A percentile compares a stretch with the other conserved stretches of the same genome.
Conservation (phyloP, 345 rosid genomes). For the Physaria fendleri region DNA sequence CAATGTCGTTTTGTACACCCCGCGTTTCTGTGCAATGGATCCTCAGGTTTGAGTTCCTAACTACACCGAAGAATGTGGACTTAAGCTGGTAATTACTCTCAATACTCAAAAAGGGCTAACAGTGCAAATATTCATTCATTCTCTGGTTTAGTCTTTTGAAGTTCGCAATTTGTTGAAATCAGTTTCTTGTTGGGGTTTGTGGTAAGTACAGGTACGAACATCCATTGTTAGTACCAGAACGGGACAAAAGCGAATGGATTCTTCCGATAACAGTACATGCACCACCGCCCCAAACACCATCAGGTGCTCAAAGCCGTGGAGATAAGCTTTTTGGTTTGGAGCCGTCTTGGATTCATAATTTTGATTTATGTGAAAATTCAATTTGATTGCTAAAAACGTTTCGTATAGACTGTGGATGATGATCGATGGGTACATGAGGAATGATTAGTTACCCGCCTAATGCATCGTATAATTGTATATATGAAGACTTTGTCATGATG, state of each 20-base stretch:
- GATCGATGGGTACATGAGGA: too few relatives aligned
- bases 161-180: conserved; percentile 1
- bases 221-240: conserved; percentile 71
- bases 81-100: conserved; percentile 60
- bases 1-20: conserved; percentile 87
- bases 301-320: conserved; percentile 43
- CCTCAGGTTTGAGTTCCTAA: conserved; percentile 83
- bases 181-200: conserved; percentile 5
- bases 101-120: not conserved
- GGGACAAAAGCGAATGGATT: conserved; percentile 90
- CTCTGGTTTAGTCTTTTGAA: conserved; percentile 1
- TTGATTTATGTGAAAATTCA: too few relatives aligned
- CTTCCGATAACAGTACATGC: conserved; percentile 92
- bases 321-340: conserved; percentile 61
- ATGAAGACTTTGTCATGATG: too few relatives aligned
- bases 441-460: too few relatives aligned
- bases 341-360: conserved; percentile 64
- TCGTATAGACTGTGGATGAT: too few relatives aligned
- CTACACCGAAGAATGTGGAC: conserved; percentile 71
- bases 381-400: too few relatives aligned
- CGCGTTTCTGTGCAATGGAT: conserved; percentile 85
- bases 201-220: conserved; percentile 65
- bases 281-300: conserved; percentile 54
- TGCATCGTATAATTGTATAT: too few relatives aligned
- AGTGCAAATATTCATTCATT: not conserved